phyloP scores from a whole-genome alignment of 169 alveolate genomes.

The Perkinsus olseni region DNA sequence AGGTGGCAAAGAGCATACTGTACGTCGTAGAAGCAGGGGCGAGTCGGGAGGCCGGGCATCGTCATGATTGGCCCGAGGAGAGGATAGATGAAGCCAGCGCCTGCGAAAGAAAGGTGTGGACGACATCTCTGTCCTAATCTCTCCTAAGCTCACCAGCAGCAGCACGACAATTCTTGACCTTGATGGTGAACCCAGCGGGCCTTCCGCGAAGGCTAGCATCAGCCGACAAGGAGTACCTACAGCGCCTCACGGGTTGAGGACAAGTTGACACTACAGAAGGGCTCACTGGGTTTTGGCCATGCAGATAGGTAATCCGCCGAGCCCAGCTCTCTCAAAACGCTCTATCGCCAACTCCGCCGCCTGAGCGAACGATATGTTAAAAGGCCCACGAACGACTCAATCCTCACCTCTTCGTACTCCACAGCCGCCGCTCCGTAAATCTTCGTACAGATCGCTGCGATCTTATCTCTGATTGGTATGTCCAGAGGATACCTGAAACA shows the following conservation, averaged over 20 bases:
- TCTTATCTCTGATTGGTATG: not conserved
- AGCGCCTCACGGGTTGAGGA: not conserved
- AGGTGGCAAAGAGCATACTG: not conserved
- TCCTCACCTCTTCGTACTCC: not conserved
- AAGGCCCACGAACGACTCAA: not conserved
- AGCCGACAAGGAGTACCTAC: not conserved
- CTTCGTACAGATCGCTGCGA: not conserved
- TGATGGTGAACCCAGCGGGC: not conserved
- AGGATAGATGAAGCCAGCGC: not conserved
- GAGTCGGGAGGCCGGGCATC: not conserved
- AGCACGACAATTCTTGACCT: not conserved
- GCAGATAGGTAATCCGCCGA: not conserved
- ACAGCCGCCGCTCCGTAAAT: not conserved
- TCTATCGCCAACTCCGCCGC: not conserved
- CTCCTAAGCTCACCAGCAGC: not conserved
- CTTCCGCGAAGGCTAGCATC: not conserved
- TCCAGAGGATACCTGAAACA: not conserved
- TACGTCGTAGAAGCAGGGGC: not conserved
- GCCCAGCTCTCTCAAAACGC: not conserved
- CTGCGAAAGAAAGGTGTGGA: not conserved
- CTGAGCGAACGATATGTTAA: not conserved
- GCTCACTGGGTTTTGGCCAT: not conserved
- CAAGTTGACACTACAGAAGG: not conserved
- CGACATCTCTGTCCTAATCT: not conserved
- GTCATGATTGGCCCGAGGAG: not conserved